Evolutionary conservation across 345 rosid species (phyloP), one percentile per base, ranked within the genome.

Genomic region (Sonneratia alba): DNA sequence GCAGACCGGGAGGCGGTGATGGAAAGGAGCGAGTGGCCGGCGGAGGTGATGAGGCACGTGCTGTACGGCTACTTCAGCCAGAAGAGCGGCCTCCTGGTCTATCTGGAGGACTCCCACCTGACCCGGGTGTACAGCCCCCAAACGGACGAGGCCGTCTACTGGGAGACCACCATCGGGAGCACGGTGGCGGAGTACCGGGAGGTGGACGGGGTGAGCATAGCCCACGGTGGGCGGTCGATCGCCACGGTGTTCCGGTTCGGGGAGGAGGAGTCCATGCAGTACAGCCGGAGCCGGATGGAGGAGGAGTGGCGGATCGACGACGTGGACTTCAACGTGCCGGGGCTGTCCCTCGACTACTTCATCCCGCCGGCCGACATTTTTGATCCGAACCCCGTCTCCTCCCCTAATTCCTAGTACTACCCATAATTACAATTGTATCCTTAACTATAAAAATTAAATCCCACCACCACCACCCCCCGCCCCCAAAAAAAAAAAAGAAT

Each of bases 141-240:
- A 3, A 64, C 73, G 24, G 68, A 68, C 27, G 88, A 83, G 34
- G 76, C 81, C 1, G 84, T 91, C 51, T 93, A 91, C 70, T 93
- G 97, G 98, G 98, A 93, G 75, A 93, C 97, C 0, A 93, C 94
- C 0, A 93, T 91, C 21, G 97, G 98, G 55, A 93, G 93, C 62
- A 87, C 92, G 81, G 86, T 93, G 14, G 91, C 84, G 3, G 98
- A 91, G 63, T 93, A 93, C 48, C 83, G 92, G 15, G 97, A 91
- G 64, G 92, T 93, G 3, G 97, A 93, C 16, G 98, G 98, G 1
- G 85, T 86, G 24, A 59, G 88, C 21, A 84, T 93, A 0, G 97
- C 94, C 10, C 98, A 93, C 51, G 84, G 88, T 11, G 98, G 98
- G 5, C 79, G 97, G 51, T 89, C 98, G 1, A 87, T 94, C 2